A percentile compares a stretch with the other conserved stretches of the same genome.
Conservation (phyloP, 2,329 filamentous ascomycete species). For the Verticillium tricorpus region DNA sequence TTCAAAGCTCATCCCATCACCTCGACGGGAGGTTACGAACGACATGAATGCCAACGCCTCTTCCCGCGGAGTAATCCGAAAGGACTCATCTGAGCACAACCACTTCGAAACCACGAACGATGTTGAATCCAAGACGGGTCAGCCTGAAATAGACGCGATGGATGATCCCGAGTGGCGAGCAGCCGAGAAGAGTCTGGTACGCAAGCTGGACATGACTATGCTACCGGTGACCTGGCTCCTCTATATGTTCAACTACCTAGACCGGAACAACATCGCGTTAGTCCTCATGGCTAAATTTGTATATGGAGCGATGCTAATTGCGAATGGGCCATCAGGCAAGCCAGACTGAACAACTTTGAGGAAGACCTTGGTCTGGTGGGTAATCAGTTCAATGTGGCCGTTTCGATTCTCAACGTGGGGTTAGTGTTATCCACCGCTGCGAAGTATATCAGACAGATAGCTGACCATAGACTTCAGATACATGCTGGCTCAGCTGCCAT, state of each 20-base stretch:
- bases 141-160: too few species aligned
- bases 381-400: conserved; percentile 53
- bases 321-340: conserved; percentile 26
- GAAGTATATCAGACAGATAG: too few species aligned
- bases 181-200: conserved; percentile 10
- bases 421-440: too few species aligned
- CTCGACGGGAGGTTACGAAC: too few species aligned
- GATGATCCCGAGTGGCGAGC: not conserved
- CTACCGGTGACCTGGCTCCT: conserved; percentile 18
- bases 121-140: too few species aligned
- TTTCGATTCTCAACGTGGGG: conserved; percentile 36
- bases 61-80: too few species aligned
- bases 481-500: conserved; percentile 57
- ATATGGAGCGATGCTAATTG: too few species aligned
- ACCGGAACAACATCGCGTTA: conserved; percentile 18
- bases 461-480: conserved; percentile 33
- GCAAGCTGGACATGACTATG: conserved; percentile 19
- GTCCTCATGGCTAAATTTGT: not conserved
- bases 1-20: too few species aligned
- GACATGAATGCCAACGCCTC: too few species aligned
- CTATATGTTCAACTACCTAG: conserved; percentile 19
- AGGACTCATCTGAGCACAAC: too few species aligned
- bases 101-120: too few species aligned
- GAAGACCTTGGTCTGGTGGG: conserved; percentile 47
- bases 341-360: conserved; percentile 48